Evolutionary conservation across 306 rosid species (phyloP).

Genomic region (Malus sylvestris): DNA sequence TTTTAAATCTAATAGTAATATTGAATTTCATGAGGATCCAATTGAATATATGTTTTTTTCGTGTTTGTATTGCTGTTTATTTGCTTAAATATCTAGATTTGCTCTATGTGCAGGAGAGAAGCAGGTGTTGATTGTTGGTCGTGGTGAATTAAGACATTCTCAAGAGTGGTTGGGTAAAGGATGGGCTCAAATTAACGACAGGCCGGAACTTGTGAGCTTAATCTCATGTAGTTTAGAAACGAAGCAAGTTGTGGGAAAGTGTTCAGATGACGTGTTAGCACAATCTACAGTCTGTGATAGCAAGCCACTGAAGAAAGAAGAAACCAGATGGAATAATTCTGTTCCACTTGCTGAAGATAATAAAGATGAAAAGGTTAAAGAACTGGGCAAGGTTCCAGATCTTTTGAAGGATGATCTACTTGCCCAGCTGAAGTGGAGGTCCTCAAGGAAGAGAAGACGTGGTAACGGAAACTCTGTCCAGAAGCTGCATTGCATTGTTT

Average conservation of each 20-base stretch:
- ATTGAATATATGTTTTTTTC: not conserved
- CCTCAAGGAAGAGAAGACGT: conserved; percentile 56
- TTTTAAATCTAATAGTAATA: not conserved
- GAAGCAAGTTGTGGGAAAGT: conserved; percentile 11
- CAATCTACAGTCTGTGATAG: conserved; percentile 18
- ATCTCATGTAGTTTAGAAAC: conserved; percentile 23
- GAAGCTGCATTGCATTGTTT: conserved; percentile 16
- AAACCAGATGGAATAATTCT: conserved; percentile 2
- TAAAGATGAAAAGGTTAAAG: conserved; percentile 22
- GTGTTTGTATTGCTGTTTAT: not conserved
- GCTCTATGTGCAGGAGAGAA: conserved; percentile 55
- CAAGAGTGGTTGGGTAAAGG: conserved; percentile 67
- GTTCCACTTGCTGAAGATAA: conserved; percentile 12
- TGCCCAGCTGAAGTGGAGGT: conserved; percentile 57
- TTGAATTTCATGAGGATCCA: not conserved
- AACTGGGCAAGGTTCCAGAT: conserved; percentile 29
- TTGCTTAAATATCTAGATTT: not conserved
- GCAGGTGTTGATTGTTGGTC: conserved; percentile 25
- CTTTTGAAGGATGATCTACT: conserved; percentile 52
- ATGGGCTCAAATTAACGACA: conserved; percentile 47
- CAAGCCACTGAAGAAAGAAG: conserved; percentile 17
- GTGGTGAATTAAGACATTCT: conserved; percentile 46
- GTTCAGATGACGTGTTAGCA: conserved; percentile 4
- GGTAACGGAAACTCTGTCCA: conserved; percentile 12
- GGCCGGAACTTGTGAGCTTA: conserved; percentile 54